Base-by-base conservation (phyloP, 2,329 filamentous ascomycete species). In the Exophiala mesophila region DNA sequence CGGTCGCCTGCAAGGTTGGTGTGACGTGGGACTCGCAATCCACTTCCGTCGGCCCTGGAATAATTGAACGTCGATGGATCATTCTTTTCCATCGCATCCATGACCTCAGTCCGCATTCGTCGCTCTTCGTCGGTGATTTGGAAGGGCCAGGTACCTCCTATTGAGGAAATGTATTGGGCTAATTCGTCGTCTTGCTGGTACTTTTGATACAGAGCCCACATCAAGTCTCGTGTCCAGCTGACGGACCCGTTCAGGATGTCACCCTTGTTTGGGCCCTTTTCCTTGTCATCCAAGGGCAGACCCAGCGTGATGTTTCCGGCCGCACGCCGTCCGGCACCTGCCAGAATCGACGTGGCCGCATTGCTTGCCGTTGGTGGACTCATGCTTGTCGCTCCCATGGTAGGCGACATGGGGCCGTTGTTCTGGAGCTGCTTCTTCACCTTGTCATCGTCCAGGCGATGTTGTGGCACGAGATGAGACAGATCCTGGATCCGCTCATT, bases 261-360 rank as follows among this genome's bases (percentile, higher is more conserved):
- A 36, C 92, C 92, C 69, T 98, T 98, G 73, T 97, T 97, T 4
- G 92, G 92, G 1, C 92, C 92, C 62, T 97, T 97, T 68, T 98
- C 92, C 63, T 97, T 97, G 55, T 97, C 92, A 57, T 98, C 92
- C 24, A 94, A 77, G 0, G 92, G 90, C 20, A 97, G 76, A 10
- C 89, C 88, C 52, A 90, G 90, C 4, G 88, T 95, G 57, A 96
- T 96, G 60, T 85, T 94, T 26, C 85, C 85, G 5, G 81, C 74
- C n/a, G 72, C 73, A 39, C 89, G 81, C 52, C 88, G 79, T 29
- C 87, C 88, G 52, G 82, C 86, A 12, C 88, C 88, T 38, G 88
- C 89, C 41, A 96, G 77, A 31, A 92, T 79, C 1, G 89, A 95
- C 0, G 89, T 95, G 17, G 88, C 88, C 35, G 67, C 60, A 51